Conservation (phyloP, 2,329 filamentous ascomycete species). For the Talaromyces verruculosus region DNA sequence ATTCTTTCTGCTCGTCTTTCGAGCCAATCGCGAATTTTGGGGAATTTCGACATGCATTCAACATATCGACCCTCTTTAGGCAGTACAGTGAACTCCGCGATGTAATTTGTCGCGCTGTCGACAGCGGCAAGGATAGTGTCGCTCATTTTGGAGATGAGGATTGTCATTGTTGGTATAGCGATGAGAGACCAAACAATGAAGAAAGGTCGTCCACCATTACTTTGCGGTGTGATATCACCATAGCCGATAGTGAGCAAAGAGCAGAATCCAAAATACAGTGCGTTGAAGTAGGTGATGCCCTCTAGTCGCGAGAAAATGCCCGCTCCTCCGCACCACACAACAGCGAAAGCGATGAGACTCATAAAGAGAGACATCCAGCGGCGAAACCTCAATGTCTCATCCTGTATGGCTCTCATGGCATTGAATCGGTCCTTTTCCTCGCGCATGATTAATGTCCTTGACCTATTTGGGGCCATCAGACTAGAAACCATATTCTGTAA, state of each 20-base stretch:
- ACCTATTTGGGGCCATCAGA: slow-evolving; percentile 31
- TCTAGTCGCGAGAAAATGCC: slow-evolving; percentile 69
- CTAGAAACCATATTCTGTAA: slow-evolving; percentile 30
- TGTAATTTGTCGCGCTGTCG: slow-evolving; percentile 59
- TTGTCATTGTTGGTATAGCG: slow-evolving; percentile 82
- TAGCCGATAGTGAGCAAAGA: slow-evolving; percentile 84
- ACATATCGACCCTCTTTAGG: slow-evolving; percentile 61
- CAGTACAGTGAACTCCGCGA: slow-evolving; percentile 67
- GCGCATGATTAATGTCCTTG: slow-evolving; percentile 57
- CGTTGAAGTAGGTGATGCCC: slow-evolving; percentile 67
- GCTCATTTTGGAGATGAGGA: slow-evolving; percentile 78
- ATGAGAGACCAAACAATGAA: slow-evolving; percentile 93
- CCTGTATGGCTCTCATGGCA: slow-evolving; percentile 79
- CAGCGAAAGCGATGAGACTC: slow-evolving; percentile 66
- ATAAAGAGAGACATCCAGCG: slow-evolving; percentile 72
- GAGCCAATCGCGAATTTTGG: slow-evolving; percentile 41
- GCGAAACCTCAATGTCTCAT: slow-evolving; percentile 62
- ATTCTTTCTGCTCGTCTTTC: slow-evolving; percentile 44
- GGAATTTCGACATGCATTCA: slow-evolving; percentile 50
- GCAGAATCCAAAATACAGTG: slow-evolving; percentile 83
- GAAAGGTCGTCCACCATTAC: slow-evolving; percentile 76
- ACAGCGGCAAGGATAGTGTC: slow-evolving; percentile 73
- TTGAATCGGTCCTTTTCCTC: slow-evolving; percentile 70
- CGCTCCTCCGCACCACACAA: slow-evolving; percentile 80
- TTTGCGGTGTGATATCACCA: slow-evolving; percentile 74